Evolutionary conservation across 257 asterid species (phyloP).

Genomic region (Misopates orontium): DNA sequence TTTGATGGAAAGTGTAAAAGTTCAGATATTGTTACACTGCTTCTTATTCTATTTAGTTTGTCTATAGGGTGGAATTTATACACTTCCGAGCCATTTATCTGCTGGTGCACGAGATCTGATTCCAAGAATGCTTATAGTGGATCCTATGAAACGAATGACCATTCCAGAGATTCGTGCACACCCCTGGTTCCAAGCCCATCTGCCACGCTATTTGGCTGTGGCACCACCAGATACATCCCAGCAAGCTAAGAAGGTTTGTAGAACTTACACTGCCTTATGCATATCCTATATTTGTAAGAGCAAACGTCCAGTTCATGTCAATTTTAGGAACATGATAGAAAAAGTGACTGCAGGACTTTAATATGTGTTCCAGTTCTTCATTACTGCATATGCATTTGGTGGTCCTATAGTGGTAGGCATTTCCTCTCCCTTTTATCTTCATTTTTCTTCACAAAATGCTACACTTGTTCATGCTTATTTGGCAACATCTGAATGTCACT

Average conservation of each 20-base stretch:
- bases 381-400: constrained; percentile 2
- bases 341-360: neutral
- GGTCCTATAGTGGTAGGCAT: constrained; percentile 1
- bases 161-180: constrained; percentile 94
- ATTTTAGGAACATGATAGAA: constrained; percentile 6
- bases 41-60: constrained; percentile 25
- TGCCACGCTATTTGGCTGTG: constrained; percentile 95
- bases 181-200: constrained; percentile 95
- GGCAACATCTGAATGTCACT: constrained; percentile 14
- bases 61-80: constrained; percentile 85
- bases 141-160: constrained; percentile 94
- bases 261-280: constrained; percentile 6
- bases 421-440: neutral
- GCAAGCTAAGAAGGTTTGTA: constrained; percentile 87
- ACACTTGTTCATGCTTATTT: constrained; percentile 4
- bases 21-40: constrained; percentile 5
- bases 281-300: neutral
- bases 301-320: constrained; percentile 1
- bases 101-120: constrained; percentile 91
- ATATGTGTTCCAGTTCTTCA: constrained; percentile 19
- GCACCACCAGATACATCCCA: constrained; percentile 95
- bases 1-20: neutral
- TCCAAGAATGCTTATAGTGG: constrained; percentile 94
- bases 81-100: constrained; percentile 98
- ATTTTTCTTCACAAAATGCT: neutral